These are phyloP conservation scores for Kuraishia cidri DNA, from an alignment of 805 yeast species.

Conservation along the genomic window DNA sequence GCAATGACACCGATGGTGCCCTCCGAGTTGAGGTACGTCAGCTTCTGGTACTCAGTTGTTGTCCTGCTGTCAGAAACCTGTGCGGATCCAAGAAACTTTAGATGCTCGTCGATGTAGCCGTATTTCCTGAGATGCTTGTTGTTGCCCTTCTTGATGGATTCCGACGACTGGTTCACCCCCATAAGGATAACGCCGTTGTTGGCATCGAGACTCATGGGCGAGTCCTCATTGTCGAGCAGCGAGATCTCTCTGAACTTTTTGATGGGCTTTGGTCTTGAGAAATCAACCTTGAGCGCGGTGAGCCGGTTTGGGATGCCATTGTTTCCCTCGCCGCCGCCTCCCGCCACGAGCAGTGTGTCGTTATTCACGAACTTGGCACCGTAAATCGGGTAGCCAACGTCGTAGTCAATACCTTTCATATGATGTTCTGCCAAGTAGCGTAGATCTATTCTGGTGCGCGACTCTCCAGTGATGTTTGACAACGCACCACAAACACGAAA, in stretches of 20 bases:
- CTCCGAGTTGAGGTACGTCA: conserved; percentile 47
- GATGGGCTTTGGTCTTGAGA: conserved; percentile 23
- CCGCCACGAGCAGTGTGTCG: conserved; percentile 60
- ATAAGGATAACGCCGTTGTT: conserved; percentile 45
- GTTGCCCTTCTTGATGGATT: conserved; percentile 45
- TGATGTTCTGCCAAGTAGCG: too few species aligned
- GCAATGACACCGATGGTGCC: conserved; percentile 61
- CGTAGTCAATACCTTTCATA: conserved; percentile 2
- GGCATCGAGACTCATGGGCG: conserved; percentile 78
- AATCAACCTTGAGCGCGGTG: conserved; percentile 44
- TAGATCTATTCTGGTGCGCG: too few species aligned
- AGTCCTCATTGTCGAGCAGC: conserved; percentile 61
- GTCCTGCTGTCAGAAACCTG: conserved; percentile 43
- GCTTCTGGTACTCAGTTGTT: conserved; percentile 55
- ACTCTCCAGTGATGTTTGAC: too few species aligned
- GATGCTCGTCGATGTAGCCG: conserved; percentile 48
- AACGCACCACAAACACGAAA: too few species aligned
- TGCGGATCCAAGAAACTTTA: conserved; percentile 49
- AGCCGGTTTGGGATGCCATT: conserved; percentile 84
- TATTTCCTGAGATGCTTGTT: conserved; percentile 70
- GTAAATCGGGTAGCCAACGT: conserved; percentile 65
- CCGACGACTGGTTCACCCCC: conserved; percentile 69
- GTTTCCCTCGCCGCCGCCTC: conserved; percentile 95
- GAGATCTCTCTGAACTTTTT: conserved; percentile 54
- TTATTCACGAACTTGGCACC: conserved; percentile 66